Evolutionary conservation across 805 yeast genomes (phyloP).

Genomic region (Candida boleticola): DNA sequence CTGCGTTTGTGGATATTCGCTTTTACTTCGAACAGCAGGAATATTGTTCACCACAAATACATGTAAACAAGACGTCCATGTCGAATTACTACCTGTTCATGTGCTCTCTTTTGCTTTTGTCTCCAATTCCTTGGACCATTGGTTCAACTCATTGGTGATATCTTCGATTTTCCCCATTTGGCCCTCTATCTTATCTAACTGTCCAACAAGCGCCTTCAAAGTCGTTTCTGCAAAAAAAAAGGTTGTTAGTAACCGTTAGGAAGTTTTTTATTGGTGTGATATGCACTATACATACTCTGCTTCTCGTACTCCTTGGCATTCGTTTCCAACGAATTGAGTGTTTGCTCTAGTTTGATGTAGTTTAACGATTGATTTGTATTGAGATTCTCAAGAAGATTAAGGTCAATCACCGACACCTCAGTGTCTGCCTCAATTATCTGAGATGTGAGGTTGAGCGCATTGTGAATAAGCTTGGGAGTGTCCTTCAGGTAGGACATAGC

Average conservation of each 20-base stretch:
- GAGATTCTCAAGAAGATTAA: slow-evolving; percentile 50
- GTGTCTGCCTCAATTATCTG: slow-evolving; percentile 40
- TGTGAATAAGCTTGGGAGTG: slow-evolving; percentile 23
- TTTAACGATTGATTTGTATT: slow-evolving; percentile 59
- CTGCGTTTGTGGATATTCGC: too few relatives aligned
- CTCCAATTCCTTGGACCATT: slow-evolving; percentile 57
- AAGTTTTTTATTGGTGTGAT: neutral
- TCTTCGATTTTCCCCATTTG: slow-evolving; percentile 42
- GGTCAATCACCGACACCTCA: slow-evolving; percentile 39
- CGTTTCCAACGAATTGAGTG: slow-evolving; percentile 41
- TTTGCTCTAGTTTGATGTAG: slow-evolving; percentile 43
- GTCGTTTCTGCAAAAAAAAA: neutral
- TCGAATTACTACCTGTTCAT: too few relatives aligned
- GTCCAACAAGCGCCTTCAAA: slow-evolving; percentile 6
- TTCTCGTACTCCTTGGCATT: slow-evolving; percentile 31
- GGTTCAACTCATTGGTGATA: slow-evolving; percentile 56
- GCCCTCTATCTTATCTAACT: slow-evolving; percentile 27
- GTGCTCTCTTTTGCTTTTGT: slow-evolving; percentile 40
- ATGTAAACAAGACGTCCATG: too few relatives aligned
- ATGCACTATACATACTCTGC: slow-evolving; percentile 18
- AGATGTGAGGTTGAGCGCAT: slow-evolving; percentile 28
- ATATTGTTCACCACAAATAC: too few relatives aligned
- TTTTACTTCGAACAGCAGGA: too few relatives aligned
- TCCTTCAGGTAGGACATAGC: slow-evolving; percentile 29
- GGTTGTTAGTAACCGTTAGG: neutral